phyloP scores from a whole-genome alignment of 495 filamentous ascomycete genomes.

The Podospora appendiculata region DNA sequence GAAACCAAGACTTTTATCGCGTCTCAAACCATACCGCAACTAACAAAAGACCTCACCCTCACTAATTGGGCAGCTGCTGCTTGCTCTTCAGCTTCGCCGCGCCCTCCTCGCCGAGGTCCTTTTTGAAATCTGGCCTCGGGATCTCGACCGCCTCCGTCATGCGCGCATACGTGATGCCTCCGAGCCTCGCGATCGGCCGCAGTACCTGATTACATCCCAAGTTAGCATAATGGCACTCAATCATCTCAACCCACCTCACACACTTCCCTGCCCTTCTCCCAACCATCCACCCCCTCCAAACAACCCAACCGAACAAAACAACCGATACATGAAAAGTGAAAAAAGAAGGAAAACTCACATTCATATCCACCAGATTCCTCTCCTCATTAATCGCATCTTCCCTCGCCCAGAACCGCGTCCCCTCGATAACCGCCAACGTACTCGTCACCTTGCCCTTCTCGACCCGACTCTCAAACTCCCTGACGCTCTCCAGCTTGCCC shows the following conservation, averaged over 20 bases:
- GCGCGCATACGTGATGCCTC: constrained; percentile 77
- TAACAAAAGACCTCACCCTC: no score
- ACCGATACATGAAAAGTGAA: constrained; percentile 7
- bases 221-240: background rate
- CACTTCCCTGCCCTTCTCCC: background rate
- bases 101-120: constrained; percentile 31
- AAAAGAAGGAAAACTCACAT: constrained; percentile 14
- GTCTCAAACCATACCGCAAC: no score
- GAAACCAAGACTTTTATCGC: no score
- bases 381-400: constrained; percentile 84
- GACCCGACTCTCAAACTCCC: constrained; percentile 66
- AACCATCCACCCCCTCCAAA: no score
- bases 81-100: constrained; percentile 26
- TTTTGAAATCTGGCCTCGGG: constrained; percentile 59
- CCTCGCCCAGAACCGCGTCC: constrained; percentile 77
- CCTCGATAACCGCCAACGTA: constrained; percentile 73
- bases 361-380: constrained; percentile 61
- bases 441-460: constrained; percentile 65
- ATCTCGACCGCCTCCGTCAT: constrained; percentile 69
- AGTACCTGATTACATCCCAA: constrained; percentile 37
- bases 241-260: background rate
- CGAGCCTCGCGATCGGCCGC: constrained; percentile 68
- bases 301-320: no score
- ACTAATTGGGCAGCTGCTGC: background rate
- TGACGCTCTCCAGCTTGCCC: constrained; percentile 60